Base-by-base conservation (phyloP, 352 stramenopile genomes). In the Blastocystis sp. region DNA sequence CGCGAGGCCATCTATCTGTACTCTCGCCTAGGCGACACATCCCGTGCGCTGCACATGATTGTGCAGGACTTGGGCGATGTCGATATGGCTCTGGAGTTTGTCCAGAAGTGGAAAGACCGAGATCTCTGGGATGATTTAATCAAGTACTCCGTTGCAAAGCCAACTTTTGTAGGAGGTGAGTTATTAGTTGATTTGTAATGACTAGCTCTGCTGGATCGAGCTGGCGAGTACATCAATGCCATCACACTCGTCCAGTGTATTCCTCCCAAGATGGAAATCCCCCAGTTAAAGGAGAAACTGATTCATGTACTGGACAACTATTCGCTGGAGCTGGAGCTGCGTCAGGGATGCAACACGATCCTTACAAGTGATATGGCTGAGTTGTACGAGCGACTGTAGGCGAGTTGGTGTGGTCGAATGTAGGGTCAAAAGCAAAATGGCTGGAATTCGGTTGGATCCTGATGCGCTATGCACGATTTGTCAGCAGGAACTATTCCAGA, bases 1-100 rank as follows among this genome's bases (percentile, higher is more conserved):
- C 76, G 76, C 64, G 76, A 88, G n/a, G 64, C 69, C 39, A 76
- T 88, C 37, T 88, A 88, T 37, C 55, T 88, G 59, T 76, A 76
- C 59, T 73, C 59, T 24, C 76, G 76, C 16, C 37, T 88, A 54
- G 76, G 76, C 34, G 64, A 88, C 50, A 76, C 64, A 34, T 65
- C 59, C 54, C 59, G 64, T 54, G 76, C 76, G 41, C 76, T 88
- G 45, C 76, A 76, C 30, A 88, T 76, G 76, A 88, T 88, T 47
- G 76, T 88, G 24, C 64, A 88, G 59, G 76, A 88, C 34, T 47
- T 88, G 20, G 76, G 76, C 41, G 76, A 88, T 62, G 76, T 76
- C 26, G 76, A 88, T 39, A 76, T 76, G 59, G 76, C 76, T 7
- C 76, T 88, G 59, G 64, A 76, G 59, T 88, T 88, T 37, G 76